Percentiles rank a stretch among this genome's conserved stretches.
Conservation (phyloP, 257 asterid species). For the Capsicum baccatum region DNA sequence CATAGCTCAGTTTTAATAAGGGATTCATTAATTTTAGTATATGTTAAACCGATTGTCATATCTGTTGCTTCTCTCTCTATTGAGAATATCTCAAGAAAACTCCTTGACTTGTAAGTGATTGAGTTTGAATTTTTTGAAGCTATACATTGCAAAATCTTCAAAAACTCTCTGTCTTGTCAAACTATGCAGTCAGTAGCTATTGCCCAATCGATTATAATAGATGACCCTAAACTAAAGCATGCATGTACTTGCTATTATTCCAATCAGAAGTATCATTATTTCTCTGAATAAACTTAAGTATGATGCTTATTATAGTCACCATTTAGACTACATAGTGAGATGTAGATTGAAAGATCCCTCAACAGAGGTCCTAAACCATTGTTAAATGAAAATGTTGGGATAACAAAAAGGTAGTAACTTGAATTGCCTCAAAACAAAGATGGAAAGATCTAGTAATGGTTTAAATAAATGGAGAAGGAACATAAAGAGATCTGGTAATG, state of each 20-base stretch:
- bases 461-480: neutral
- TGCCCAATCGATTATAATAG: no score
- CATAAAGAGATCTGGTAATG: neutral
- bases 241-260: no score
- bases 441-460: neutral
- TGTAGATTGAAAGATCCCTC: neutral
- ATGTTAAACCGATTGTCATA: conserved; percentile 24
- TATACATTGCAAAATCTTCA: no score
- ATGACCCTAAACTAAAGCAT: no score
- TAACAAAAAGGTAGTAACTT: neutral
- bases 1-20: neutral
- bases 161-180: no score
- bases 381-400: no score
- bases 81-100: conserved; percentile 36
- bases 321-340: neutral
- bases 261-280: no score
- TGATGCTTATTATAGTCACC: neutral
- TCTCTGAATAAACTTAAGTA: no score
- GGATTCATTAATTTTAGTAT: neutral
- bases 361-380: neutral
- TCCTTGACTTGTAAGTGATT: conserved; percentile 40
- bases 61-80: no score
- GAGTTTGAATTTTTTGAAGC: conserved; percentile 49
- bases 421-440: neutral
- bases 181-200: no score